These are phyloP conservation scores for Cinnamomum micranthum DNA, from an alignment of 164 flowering plant species.

Conservation along the genomic window DNA sequence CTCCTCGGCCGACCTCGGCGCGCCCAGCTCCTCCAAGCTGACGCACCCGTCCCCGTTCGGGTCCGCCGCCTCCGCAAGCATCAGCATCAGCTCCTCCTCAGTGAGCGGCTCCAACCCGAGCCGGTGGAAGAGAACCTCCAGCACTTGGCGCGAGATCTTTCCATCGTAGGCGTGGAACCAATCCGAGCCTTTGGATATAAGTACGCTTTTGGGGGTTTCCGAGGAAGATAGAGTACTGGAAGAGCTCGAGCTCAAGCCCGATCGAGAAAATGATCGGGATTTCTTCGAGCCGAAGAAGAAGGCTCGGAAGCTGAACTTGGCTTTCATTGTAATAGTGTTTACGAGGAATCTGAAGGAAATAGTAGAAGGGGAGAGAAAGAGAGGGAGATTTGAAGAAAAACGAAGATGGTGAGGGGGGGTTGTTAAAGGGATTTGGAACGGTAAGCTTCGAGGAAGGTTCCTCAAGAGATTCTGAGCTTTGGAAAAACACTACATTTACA, in stretches of 20 bases:
- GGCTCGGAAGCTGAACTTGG: slow-evolving; percentile 21
- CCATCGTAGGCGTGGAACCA: slow-evolving; percentile 19
- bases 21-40: slow-evolving; percentile 48
- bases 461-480: background rate
- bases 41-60: slow-evolving; percentile 52
- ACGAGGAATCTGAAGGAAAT: background rate
- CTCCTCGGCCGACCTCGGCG: slow-evolving; percentile 22
- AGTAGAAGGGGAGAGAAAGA: slow-evolving; percentile 8
- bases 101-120: slow-evolving; percentile 41
- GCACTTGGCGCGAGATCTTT: slow-evolving; percentile 39
- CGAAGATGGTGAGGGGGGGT: background rate
- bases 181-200: slow-evolving; percentile 19
- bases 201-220: slow-evolving; percentile 58
- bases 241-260: slow-evolving; percentile 28
- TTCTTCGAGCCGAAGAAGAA: slow-evolving; percentile 33
- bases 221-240: slow-evolving; percentile 12
- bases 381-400: background rate
- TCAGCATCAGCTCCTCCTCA: slow-evolving; percentile 40
- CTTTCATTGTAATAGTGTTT: slow-evolving; percentile 7
- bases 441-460: background rate
- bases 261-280: slow-evolving; percentile 33
- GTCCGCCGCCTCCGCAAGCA: slow-evolving; percentile 54
- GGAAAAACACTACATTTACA: background rate
- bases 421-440: background rate
- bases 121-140: slow-evolving; percentile 44